These are phyloP conservation scores for Aspergillus wentii DNA, from an alignment of 495 filamentous ascomycete species.

Conservation along the genomic window DNA sequence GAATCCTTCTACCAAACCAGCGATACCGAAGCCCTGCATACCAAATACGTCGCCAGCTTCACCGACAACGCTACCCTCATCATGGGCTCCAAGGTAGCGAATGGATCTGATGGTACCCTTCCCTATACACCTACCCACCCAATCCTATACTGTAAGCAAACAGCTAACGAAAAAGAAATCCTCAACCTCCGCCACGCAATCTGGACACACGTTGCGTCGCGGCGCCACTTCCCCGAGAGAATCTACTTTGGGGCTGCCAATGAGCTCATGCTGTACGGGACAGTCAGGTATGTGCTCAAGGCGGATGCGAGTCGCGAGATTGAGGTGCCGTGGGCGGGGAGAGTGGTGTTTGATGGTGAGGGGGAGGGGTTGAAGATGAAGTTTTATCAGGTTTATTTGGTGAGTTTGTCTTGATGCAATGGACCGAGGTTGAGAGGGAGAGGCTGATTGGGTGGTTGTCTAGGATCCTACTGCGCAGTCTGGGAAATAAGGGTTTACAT, in stretches of 20 bases:
- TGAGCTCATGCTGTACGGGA: constrained; percentile 61
- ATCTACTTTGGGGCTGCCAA: constrained; percentile 49
- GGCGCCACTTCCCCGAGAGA: constrained; percentile 43
- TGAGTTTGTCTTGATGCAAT: constrained; percentile 32
- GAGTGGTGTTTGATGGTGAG: constrained; percentile 46
- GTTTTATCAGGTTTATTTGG: constrained; percentile 65
- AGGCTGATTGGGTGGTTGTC: constrained; percentile 2
- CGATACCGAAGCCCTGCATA: constrained; percentile 52
- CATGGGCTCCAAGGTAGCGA: constrained; percentile 48
- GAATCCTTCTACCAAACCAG: constrained; percentile 54
- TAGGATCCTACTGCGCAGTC: constrained; percentile 37
- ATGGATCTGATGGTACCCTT: constrained; percentile 45
- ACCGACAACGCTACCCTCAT: constrained; percentile 52
- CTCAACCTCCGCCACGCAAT: constrained; percentile 46
- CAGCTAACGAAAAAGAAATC: constrained; percentile 40
- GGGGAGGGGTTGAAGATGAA: constrained; percentile 48
- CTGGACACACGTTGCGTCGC: constrained; percentile 51
- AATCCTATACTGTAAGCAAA: not conserved
- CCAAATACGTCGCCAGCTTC: constrained; percentile 50
- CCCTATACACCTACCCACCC: not conserved
- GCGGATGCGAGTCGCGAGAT: constrained; percentile 33
- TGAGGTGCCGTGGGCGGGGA: constrained; percentile 49
- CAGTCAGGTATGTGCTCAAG: constrained; percentile 52
- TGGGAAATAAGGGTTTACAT: constrained; percentile 28
- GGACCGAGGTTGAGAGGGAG: no score